Conservation (phyloP, 2,329 filamentous ascomycete species). For the Rachicladosporium sp. region DNA sequence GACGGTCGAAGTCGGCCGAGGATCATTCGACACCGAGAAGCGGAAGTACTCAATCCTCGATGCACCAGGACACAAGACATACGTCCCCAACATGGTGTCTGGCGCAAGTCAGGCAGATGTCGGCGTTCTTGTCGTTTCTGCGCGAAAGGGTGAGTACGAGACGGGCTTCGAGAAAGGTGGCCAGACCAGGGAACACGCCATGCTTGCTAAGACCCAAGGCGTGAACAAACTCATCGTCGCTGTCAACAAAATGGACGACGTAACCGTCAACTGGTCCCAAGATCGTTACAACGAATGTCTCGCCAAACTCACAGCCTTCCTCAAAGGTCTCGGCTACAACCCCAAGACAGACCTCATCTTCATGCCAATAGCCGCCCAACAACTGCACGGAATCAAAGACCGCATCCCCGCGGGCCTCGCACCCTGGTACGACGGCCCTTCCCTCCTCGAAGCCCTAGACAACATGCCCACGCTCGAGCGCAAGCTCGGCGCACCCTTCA, state of each 20-base stretch:
- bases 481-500: conserved; percentile 94
- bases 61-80: conserved; percentile 94
- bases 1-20: conserved; percentile 92
- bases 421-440: conserved; percentile 80
- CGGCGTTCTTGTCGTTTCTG: conserved; percentile 88
- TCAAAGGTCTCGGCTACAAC: conserved; percentile 90
- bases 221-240: conserved; percentile 92
- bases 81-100: conserved; percentile 96
- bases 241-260: conserved; percentile 99
- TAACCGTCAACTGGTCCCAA: conserved; percentile 91
- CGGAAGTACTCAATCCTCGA: conserved; percentile 93
- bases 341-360: conserved; percentile 85
- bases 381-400: conserved; percentile 75
- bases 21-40: conserved; percentile 94
- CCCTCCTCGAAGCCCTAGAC: conserved; percentile 90
- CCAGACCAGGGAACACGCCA: conserved; percentile 93
- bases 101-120: conserved; percentile 66
- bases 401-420: conserved; percentile 63
- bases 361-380: conserved; percentile 92
- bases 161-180: conserved; percentile 95
- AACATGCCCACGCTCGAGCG: conserved; percentile 84
- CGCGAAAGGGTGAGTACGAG: conserved; percentile 96
- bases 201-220: conserved; percentile 95
- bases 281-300: conserved; percentile 88
- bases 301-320: conserved; percentile 71